Evolutionary conservation across 139 green algal species (phyloP), one percentile per base, ranked within the genome.

Genomic region (Chlamydomonas sp.): DNA sequence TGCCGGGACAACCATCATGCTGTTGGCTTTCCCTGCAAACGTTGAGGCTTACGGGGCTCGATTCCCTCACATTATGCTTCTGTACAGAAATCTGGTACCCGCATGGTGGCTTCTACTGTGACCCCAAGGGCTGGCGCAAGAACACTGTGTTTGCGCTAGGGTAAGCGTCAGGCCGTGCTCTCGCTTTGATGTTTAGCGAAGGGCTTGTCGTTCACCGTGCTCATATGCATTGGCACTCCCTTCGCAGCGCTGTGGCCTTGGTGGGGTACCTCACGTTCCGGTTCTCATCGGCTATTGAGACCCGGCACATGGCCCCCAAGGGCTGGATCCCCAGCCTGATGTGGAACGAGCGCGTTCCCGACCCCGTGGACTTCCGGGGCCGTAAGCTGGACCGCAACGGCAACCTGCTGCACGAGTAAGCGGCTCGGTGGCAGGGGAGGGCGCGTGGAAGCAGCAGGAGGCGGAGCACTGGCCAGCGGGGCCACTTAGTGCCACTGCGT

Each of bases 71-170:
- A 1, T 4, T 77, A 4, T 74, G 18, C 69, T 10, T n/a, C 8
- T 75, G 0, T 74, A 71, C 90, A 93, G 88, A 93, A 64, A 90
- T 90, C 66, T 91, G 90, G 90, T 93, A 93, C 83, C 90, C 88
- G 3, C 88, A 91, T 71, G 90, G 90, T 12, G 90, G 90, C 76
- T 91, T 91, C 66, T 93, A 90, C 81, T 85, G 85, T 20, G 90
- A 93, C 85, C 90, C 90, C 57, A 93, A 93, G 79, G 79, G 62
- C 12, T 93, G 90, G 90, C 78, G 90, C 0, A 89, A 49, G 66
- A 91, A 89, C 75, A 90, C 89, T 17, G 12, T 73, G 15, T 3
- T 90, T 2, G 71, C 84, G 8, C 60, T 93, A 0, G 90, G 87
- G 90, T 93, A 59, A 82, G 84, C 64, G 2, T 59, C 66, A 16